phyloP scores from a whole-genome alignment of 2,329 filamentous ascomycete genomes.

The Pseudogymnoascus sp. region DNA sequence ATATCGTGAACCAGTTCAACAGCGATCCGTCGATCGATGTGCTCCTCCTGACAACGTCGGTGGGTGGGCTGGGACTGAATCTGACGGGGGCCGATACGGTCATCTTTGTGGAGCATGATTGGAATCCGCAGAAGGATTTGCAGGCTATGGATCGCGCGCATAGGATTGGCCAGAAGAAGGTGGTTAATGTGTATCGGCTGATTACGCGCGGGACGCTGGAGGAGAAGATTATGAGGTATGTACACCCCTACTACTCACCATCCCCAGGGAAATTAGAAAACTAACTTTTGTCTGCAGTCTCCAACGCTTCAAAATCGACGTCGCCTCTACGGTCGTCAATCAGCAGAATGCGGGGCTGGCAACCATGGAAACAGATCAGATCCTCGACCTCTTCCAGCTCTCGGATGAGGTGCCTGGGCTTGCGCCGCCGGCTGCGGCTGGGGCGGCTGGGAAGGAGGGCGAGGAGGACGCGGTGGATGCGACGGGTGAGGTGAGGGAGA shows the following conservation, averaged over 20 bases:
- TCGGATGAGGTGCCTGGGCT: slow-evolving; percentile 67
- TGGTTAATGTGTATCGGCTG: slow-evolving; percentile 95
- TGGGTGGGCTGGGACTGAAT: slow-evolving; percentile 90
- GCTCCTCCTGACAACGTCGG: slow-evolving; percentile 85
- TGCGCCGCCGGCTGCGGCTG: slow-evolving; percentile 50
- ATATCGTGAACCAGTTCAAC: slow-evolving; percentile 98
- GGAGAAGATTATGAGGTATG: slow-evolving; percentile 87
- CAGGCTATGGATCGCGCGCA: slow-evolving; percentile 99
- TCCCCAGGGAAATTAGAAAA: neutral
- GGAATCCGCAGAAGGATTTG: slow-evolving; percentile 98
- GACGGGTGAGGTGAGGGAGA: slow-evolving; percentile 83
- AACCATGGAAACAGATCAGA: slow-evolving; percentile 96
- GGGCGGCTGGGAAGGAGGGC: slow-evolving; percentile 47
- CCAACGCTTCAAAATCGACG: slow-evolving; percentile 98
- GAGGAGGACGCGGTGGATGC: slow-evolving; percentile 90
- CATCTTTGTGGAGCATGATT: slow-evolving; percentile 99
- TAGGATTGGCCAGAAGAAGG: slow-evolving; percentile 98
- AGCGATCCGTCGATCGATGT: slow-evolving; percentile 95
- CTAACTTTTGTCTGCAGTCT: slow-evolving; percentile 47
- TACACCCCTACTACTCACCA: slow-evolving; percentile 21
- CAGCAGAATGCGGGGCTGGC: slow-evolving; percentile 93
- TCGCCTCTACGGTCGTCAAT: slow-evolving; percentile 95
- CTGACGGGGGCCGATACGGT: slow-evolving; percentile 95
- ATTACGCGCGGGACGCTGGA: slow-evolving; percentile 94
- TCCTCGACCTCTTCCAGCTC: slow-evolving; percentile 91